Evolutionary conservation across 306 rosid genomes (phyloP).

Genomic region (Dicorynia guianensis): DNA sequence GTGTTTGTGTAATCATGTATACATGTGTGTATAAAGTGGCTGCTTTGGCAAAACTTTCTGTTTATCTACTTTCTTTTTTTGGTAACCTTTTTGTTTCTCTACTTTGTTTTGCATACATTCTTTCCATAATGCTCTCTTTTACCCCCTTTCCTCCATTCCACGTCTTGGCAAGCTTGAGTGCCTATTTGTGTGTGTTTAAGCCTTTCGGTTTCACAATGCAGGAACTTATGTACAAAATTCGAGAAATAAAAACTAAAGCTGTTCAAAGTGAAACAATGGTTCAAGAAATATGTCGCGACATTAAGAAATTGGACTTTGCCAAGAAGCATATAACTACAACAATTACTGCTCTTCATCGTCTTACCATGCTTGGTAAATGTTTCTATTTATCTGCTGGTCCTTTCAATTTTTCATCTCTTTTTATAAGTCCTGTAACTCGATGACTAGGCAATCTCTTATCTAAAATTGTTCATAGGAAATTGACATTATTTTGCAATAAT

Average conservation of each 20-base stretch:
- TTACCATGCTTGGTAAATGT: conserved; percentile 87
- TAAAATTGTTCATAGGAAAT: background rate
- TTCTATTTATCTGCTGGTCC: background rate
- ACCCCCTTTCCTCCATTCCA: background rate
- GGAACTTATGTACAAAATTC: conserved; percentile 97
- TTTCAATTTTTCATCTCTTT: background rate
- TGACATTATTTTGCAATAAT: background rate
- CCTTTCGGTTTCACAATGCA: conserved; percentile 44
- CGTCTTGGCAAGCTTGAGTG: conserved; percentile 1
- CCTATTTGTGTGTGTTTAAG: conserved; percentile 10
- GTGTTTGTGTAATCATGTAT: background rate
- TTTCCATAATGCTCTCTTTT: background rate
- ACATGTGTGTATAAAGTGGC: conserved; percentile 10
- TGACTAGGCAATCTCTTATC: background rate
- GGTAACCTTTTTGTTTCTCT: background rate
- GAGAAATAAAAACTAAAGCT: conserved; percentile 95
- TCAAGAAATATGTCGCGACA: conserved; percentile 97
- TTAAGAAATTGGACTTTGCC: conserved; percentile 95
- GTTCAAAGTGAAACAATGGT: conserved; percentile 99
- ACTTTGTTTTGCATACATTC: conserved; percentile 18
- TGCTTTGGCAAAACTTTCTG: background rate
- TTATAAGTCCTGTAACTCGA: background rate
- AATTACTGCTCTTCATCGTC: conserved; percentile 97
- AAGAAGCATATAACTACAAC: conserved; percentile 98
- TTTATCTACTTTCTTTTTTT: background rate